Base-by-base conservation (phyloP, 1,284 basidiomycete genomes). In the Melampsora americana region DNA sequence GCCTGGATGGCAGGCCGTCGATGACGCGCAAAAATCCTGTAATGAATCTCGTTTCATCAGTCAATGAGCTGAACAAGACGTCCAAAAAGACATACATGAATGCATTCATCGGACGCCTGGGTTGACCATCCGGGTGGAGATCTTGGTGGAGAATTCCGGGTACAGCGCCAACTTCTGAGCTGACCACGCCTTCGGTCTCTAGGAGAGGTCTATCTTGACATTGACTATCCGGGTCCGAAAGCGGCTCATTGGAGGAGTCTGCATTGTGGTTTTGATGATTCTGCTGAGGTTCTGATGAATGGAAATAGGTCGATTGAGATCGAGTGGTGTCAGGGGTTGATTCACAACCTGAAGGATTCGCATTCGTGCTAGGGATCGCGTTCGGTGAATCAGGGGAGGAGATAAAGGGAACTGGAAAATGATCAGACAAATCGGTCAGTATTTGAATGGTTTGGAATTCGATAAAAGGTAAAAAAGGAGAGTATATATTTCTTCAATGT, bases 101-200 rank as follows among this genome's bases (percentile, higher is more conserved):
- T 11, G 70, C 70, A 32, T 73, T 73, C 70, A 73, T 73, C 5
- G 70, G 70, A 42, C 70, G 44, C 16, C 70, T 44, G 4, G 70
- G 70, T 66, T 73, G 70, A 42, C 70, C 70, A 44, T 73, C 70
- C 23, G 70, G 70, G 50, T 73, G 70, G 2, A 73, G 70, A 26
- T 73, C 70, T 32, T 73, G 70, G n/a, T 73, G 62, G 26, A 73
- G 62, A 35, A 73, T 73, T n/a, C 70, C 70, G 35, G 70, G 70
- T 18, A 73, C 70, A 42, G 46, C 62, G n/a, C 70, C 70, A 5
- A 73, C 70, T 73, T 73, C 62, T 2, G 70, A 48, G 23, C 59
- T 62, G 32, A 73, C 70, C 18, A 73, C 70, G 4, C 70, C 70
- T 62, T 73, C 70, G 16, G 70, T 73, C 50, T 73, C 70, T 11